Percentiles rank a stretch among this genome's conserved stretches.
phyloP scores from a whole-genome alignment of 1,139 yeast species.

The Pneumocystis carinii region DNA sequence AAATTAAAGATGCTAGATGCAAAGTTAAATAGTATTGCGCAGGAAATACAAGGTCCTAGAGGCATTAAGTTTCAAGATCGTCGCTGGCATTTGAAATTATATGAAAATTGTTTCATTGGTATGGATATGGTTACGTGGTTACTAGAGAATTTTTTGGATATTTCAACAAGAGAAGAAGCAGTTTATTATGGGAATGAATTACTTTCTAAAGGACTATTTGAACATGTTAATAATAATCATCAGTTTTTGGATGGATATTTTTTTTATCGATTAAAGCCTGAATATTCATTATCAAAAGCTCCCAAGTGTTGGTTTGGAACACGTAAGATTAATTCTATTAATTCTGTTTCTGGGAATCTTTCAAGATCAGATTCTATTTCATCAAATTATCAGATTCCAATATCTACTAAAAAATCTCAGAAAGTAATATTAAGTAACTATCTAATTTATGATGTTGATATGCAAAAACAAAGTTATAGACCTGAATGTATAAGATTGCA shows the following conservation, averaged over 20 bases:
- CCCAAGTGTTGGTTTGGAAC: conserved; percentile 10
- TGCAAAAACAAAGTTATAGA: conserved; percentile 51
- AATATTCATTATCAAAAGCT: conserved; percentile 28
- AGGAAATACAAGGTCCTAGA: conserved; percentile 45
- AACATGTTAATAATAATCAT: conserved; percentile 71
- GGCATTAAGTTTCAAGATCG: conserved; percentile 59
- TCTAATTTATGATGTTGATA: conserved; percentile 63
- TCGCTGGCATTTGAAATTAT: conserved; percentile 79
- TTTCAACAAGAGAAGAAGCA: conserved; percentile 71
- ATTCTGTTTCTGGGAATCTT: neutral
- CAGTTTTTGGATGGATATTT: conserved; percentile 84
- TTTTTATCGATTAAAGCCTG: conserved; percentile 58
- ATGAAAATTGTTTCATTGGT: conserved; percentile 68
- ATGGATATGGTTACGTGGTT: conserved; percentile 78
- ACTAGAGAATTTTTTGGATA: conserved; percentile 60
- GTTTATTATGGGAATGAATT: conserved; percentile 59
- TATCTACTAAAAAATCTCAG: neutral
- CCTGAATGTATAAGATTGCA: conserved; percentile 73
- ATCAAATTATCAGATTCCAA: conserved; percentile 1
- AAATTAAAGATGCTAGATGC: conserved; percentile 27
- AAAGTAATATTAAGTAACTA: conserved; percentile 35
- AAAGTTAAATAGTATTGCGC: conserved; percentile 38
- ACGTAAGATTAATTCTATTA: conserved; percentile 9
- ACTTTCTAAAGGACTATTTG: conserved; percentile 57
- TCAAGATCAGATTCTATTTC: conserved; percentile 2